Base-by-base conservation (phyloP, 495 filamentous ascomycete species). In the Xanthoparmelia taractica region DNA sequence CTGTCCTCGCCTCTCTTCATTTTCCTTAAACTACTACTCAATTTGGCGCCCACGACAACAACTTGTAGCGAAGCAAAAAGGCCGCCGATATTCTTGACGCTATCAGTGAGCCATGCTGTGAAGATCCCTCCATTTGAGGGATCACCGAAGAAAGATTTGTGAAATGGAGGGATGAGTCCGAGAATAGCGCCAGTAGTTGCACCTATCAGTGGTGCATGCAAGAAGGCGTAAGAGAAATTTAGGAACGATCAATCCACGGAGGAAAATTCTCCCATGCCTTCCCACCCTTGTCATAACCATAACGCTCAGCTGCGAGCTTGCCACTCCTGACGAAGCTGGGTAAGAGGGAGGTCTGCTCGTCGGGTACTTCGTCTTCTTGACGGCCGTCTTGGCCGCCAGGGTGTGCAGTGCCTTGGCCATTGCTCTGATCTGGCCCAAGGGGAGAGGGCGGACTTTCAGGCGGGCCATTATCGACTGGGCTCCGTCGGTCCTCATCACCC, bases 61-160 rank as follows among this genome's bases (percentile, higher is more conserved):
- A 91, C 82, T 64, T 89, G 89, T 29, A 91, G 73, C 0, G 83
- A 79, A 1, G 89, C 84, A 69, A 93, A 93, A 6, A 92, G 74
- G 1, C 79, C 77, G 1, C 89, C 87, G 20, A 91, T 76, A 61
- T 87, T 88, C 66, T 81, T 76, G 38, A 91, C 67, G 20, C 83
- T 83, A 0, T 78, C 76, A 3, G 87, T 90, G 60, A 92, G 73
- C 88, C 87, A 92, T 2, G 86, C 85, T 41, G 79, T 84, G 63
- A 88, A 81, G 45, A 85, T 84, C 3, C 89, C 87, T 2, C 88
- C 89, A n/a, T 89, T 73, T 18, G 82, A 67, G 27, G 78, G 77
- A 5, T 75, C 68, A 59, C 75, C 80, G 75, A 93, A 92, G 70
- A 92, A 91, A 8, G 82, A 77, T 20, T 70, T 71, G 64, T 91